Percentiles rank a stretch among this genome's conserved stretches.
These are phyloP conservation scores for Hemisphaericaspora subhashii DNA, from an alignment of 1,139 yeast species.

Conservation along the genomic window DNA sequence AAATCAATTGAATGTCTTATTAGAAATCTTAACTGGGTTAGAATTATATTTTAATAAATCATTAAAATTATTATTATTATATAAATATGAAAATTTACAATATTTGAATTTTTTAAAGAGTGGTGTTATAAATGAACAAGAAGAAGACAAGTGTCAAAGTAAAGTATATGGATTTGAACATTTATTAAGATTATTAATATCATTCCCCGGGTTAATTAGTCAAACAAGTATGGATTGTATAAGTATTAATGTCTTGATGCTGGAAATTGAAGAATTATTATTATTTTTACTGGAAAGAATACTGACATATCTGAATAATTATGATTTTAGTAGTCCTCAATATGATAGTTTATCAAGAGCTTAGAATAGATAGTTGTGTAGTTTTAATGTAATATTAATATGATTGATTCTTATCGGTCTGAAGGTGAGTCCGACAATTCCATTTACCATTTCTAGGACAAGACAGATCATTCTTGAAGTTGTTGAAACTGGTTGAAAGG, in stretches of 20 bases:
- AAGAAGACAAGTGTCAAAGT: constrained; percentile 30
- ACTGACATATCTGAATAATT: constrained; percentile 43
- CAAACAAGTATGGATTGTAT: constrained; percentile 81
- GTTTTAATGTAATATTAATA: constrained; percentile 1
- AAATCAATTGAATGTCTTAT: constrained; percentile 51
- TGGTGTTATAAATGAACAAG: constrained; percentile 26
- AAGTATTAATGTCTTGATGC: constrained; percentile 52
- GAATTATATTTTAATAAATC: constrained; percentile 75
- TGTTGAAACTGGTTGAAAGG: too few species aligned
- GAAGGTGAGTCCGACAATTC: too few species aligned
- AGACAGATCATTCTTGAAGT: background rate
- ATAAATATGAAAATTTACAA: constrained; percentile 84
- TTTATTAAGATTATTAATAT: constrained; percentile 67
- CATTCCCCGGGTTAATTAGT: constrained; percentile 77
- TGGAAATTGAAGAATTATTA: constrained; percentile 50
- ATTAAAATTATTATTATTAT: constrained; percentile 70
- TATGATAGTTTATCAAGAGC: constrained; percentile 50
- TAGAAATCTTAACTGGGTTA: constrained; percentile 71
- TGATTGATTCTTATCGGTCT: too few species aligned
- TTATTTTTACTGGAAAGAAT: constrained; percentile 53
- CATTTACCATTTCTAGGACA: constrained; percentile 2
- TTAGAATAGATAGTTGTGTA: constrained; percentile 4
- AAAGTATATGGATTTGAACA: constrained; percentile 76
- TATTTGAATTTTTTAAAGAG: constrained; percentile 53
- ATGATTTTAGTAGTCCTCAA: constrained; percentile 61